These are phyloP conservation scores for Solanum virginianum DNA, from an alignment of 257 asterid species.

Conservation along the genomic window DNA sequence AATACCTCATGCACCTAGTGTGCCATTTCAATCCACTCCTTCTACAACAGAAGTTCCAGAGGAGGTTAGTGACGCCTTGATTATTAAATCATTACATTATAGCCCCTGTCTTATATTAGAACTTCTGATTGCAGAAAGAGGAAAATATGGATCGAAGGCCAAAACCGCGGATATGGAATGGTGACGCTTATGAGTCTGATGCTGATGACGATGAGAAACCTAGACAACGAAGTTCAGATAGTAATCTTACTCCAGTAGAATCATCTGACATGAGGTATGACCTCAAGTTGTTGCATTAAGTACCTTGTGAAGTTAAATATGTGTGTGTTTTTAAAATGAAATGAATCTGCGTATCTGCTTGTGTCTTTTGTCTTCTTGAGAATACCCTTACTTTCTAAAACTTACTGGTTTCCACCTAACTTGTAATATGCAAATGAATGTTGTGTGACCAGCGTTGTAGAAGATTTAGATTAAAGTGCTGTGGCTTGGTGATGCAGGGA, in stretches of 20 bases:
- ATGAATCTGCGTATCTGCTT: background rate
- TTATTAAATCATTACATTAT: background rate
- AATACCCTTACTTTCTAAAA: background rate
- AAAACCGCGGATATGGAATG: conserved; percentile 84
- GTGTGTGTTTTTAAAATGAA: background rate
- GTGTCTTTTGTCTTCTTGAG: background rate
- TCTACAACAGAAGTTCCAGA: conserved; percentile 54
- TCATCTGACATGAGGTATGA: conserved; percentile 41
- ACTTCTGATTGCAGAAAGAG: conserved; percentile 40
- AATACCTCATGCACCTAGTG: conserved; percentile 74
- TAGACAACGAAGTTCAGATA: conserved; percentile 27
- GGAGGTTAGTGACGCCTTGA: conserved; percentile 38
- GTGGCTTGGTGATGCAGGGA: conserved; percentile 21
- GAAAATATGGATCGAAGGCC: conserved; percentile 66
- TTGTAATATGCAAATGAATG: background rate
- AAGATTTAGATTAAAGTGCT: background rate
- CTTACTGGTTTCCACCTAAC: background rate
- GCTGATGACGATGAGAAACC: conserved; percentile 48
- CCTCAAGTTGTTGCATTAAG: background rate
- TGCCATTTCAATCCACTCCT: conserved; percentile 68
- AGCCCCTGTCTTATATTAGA: conserved; percentile 4
- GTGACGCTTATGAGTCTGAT: conserved; percentile 64
- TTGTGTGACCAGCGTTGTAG: background rate
- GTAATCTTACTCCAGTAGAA: conserved; percentile 14
- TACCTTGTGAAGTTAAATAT: background rate